Percentiles rank a stretch among this genome's conserved stretches.
Conservation (phyloP, 2,329 filamentous ascomycete genomes). For the Ciborinia camelliae region DNA sequence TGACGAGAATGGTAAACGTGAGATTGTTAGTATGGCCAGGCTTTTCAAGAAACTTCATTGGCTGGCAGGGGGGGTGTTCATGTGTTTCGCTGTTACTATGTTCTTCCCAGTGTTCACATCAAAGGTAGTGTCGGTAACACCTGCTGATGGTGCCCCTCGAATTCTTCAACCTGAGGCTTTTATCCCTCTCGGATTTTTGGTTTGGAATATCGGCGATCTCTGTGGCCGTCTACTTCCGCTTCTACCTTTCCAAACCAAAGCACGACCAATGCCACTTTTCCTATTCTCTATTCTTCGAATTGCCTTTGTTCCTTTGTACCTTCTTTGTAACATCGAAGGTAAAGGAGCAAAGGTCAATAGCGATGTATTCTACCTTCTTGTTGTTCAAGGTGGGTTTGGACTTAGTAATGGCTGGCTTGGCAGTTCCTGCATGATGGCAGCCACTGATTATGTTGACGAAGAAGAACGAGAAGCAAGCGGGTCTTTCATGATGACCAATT, state of each 20-base stretch:
- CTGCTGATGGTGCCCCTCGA: conserved; percentile 43
- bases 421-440: conserved; percentile 88
- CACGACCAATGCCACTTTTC: conserved; percentile 66
- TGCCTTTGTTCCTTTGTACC: conserved; percentile 77
- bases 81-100: conserved; percentile 86
- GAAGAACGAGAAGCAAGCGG: conserved; percentile 85
- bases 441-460: conserved; percentile 74
- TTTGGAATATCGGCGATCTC: conserved; percentile 91
- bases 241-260: conserved; percentile 54
- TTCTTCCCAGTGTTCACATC: conserved; percentile 89
- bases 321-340: conserved; percentile 83
- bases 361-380: conserved; percentile 81
- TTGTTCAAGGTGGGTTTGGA: conserved; percentile 83
- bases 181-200: conserved; percentile 83
- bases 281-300: conserved; percentile 61
- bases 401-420: conserved; percentile 83
- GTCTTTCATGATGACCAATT: conserved; percentile 87
- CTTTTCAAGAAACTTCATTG: conserved; percentile 78
- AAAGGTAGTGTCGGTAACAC: conserved; percentile 54
- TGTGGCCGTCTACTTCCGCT: conserved; percentile 67
- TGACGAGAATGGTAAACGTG: conserved; percentile 46
- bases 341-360: conserved; percentile 70
- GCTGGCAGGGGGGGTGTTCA: conserved; percentile 70
- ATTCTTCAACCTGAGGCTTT: conserved; percentile 74
- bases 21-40: conserved; percentile 55